Evolutionary conservation across 805 yeast species (phyloP).

Genomic region (Lipomyces orientalis): DNA sequence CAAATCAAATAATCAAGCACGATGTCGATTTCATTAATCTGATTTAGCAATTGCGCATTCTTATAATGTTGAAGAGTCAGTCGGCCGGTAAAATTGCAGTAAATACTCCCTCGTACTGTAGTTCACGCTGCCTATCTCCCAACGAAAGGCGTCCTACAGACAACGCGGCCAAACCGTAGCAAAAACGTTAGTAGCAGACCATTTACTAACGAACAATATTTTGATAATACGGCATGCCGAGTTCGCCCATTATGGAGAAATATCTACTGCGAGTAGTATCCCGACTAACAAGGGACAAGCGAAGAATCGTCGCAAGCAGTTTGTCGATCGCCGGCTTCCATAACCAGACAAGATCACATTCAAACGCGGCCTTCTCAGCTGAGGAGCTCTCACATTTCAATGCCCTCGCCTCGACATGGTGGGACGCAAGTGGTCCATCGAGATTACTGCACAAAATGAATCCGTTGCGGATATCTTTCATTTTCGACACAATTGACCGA

Average conservation of each 20-base stretch:
- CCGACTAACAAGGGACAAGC: neutral
- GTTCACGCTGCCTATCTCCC: too few relatives aligned
- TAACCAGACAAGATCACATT: constrained; percentile 1
- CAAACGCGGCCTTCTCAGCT: constrained; percentile 30
- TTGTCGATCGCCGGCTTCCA: too few relatives aligned
- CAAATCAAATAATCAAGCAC: too few relatives aligned
- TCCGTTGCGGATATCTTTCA: constrained; percentile 83
- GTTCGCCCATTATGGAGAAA: neutral
- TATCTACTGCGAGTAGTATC: neutral
- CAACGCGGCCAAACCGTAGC: too few relatives aligned
- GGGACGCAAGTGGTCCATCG: constrained; percentile 95
- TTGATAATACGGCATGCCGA: neutral
- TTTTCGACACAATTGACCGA: constrained; percentile 63
- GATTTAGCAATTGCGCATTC: too few relatives aligned
- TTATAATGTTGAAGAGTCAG: too few relatives aligned
- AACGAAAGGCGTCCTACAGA: too few relatives aligned
- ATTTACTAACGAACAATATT: neutral
- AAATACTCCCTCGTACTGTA: too few relatives aligned
- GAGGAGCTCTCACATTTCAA: constrained; percentile 83
- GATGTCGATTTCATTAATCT: too few relatives aligned
- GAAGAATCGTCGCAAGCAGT: neutral
- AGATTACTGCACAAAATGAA: constrained; percentile 95
- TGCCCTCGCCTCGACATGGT: constrained; percentile 92
- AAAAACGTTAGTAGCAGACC: neutral
- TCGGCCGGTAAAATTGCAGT: too few relatives aligned